phyloP scores from a whole-genome alignment of 2,329 filamentous ascomycete species.

The Massarina eburnea region DNA sequence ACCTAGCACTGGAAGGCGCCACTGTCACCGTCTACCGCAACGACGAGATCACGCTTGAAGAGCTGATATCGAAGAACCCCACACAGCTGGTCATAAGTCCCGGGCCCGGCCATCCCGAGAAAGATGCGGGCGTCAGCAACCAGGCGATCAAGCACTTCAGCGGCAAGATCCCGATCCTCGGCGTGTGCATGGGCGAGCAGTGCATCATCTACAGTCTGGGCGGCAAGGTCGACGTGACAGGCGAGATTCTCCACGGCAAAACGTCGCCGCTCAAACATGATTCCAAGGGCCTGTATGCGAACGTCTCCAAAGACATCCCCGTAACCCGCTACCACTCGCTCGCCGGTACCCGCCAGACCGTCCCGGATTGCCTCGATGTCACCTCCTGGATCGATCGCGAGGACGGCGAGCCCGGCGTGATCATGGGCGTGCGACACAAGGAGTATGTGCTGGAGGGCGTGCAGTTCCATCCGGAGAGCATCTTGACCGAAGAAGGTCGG shows the following conservation, averaged over 20 bases:
- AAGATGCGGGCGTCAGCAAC: constrained; percentile 90
- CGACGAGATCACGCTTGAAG: constrained; percentile 83
- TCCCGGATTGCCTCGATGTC: constrained; percentile 84
- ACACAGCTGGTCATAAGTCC: constrained; percentile 95
- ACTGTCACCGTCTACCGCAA: constrained; percentile 88
- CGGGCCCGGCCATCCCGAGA: constrained; percentile 87
- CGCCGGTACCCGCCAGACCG: constrained; percentile 83
- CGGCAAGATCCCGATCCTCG: constrained; percentile 91
- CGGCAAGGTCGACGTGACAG: constrained; percentile 86
- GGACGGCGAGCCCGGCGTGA: constrained; percentile 79
- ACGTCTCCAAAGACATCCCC: constrained; percentile 76
- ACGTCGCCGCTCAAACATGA: constrained; percentile 91
- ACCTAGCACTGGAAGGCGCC: constrained; percentile 93
- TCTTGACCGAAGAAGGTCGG: constrained; percentile 85
- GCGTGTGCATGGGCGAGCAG: constrained; percentile 99
- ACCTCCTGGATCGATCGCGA: constrained; percentile 84
- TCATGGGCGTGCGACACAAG: constrained; percentile 96
- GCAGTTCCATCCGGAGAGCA: constrained; percentile 97
- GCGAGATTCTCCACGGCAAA: constrained; percentile 96
- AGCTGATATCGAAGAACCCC: constrained; percentile 79
- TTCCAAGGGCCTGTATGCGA: constrained; percentile 83
- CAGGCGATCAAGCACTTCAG: constrained; percentile 88
- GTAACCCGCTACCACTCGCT: constrained; percentile 97
- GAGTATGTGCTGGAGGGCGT: constrained; percentile 90
- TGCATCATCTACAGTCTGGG: constrained; percentile 96